These are phyloP conservation scores for Cordyceps cateniannulata DNA, from an alignment of 2,329 filamentous ascomycete species.

Conservation along the genomic window DNA sequence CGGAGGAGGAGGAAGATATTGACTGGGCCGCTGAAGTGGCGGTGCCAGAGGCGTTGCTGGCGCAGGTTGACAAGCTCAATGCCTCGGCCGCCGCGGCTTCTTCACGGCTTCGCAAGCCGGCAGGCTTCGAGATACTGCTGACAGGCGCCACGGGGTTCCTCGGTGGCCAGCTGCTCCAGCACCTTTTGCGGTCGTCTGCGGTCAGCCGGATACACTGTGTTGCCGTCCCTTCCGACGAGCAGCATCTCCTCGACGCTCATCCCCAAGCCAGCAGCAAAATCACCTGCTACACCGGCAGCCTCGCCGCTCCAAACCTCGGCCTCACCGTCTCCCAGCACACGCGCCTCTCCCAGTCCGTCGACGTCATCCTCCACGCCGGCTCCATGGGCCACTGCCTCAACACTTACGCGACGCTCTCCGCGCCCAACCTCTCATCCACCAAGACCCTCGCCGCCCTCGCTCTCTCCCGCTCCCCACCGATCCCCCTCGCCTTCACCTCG, in stretches of 20 bases:
- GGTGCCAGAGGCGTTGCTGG: background rate
- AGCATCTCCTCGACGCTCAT: background rate
- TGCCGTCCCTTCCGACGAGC: conserved; percentile 24
- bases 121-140: conserved; percentile 17
- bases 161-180: conserved; percentile 27
- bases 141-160: conserved; percentile 38
- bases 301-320: conserved; percentile 18
- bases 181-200: conserved; percentile 23
- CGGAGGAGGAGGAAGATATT: background rate
- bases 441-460: conserved; percentile 26
- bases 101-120: background rate
- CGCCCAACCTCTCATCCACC: conserved; percentile 29
- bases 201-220: conserved; percentile 37
- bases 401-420: conserved; percentile 26
- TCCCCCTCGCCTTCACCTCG: conserved; percentile 34
- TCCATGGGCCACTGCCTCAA: conserved; percentile 33
- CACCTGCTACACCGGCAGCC: conserved; percentile 22
- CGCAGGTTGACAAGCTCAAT: background rate
- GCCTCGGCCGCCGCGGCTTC: background rate
- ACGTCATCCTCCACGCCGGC: conserved; percentile 48
- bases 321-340: conserved; percentile 12
- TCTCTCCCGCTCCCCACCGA: conserved; percentile 2
- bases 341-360: conserved; percentile 19
- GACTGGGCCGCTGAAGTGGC: background rate
- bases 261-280: conserved; percentile 12